Evolutionary conservation across 257 asterid species (phyloP), one percentile per base, ranked within the genome.

Genomic region (Petrea volubilis): DNA sequence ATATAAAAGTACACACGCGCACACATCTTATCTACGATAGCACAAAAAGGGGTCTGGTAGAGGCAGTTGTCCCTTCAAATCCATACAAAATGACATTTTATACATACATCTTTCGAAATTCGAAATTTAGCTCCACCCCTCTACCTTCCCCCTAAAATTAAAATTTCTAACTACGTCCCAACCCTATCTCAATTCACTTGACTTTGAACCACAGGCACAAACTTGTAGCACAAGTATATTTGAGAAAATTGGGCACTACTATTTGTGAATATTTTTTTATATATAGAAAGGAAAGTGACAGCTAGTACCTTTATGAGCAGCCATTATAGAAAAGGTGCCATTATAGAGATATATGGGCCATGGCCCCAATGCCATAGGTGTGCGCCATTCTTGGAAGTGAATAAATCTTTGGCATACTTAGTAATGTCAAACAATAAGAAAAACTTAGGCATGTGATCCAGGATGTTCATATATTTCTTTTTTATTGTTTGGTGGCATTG

Each of bases 221-320:
- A 68, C 63, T 72, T 76, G 64, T 20, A 69, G 14, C 69, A 65
- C 57, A 64, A 71, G 75, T 68, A 73, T 43, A 78, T 69, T 63
- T 7, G 57, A 67, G 21, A 62, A 79, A 69, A 36, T 67, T 63
- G 56, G 62, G 27, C 28, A 36, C 52, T 66, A 68, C 65, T 53
- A 65, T 21, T 52, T 74, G 59, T 56, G 15, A 73, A 43, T 50
- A 46, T 43, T 41, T 61, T 72, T 57, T 62, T 13, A 41, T 65
- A 71, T 31, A 52, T n/a, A n/a, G n/a, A 20, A 27, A 64, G 49
- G 69, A 57, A 57, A 58, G 66, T 71, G 86, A 74, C 83, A 81
- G 75, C 77, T 78, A 71, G 58, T 67, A 46, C 58, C 65, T 73
- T 56, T 56, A 27, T n/a, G 52, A 69, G 75, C 74, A 50, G 65